Evolutionary conservation across 352 stramenopile species (phyloP).

Genomic region (Globisporangium barbulae): DNA sequence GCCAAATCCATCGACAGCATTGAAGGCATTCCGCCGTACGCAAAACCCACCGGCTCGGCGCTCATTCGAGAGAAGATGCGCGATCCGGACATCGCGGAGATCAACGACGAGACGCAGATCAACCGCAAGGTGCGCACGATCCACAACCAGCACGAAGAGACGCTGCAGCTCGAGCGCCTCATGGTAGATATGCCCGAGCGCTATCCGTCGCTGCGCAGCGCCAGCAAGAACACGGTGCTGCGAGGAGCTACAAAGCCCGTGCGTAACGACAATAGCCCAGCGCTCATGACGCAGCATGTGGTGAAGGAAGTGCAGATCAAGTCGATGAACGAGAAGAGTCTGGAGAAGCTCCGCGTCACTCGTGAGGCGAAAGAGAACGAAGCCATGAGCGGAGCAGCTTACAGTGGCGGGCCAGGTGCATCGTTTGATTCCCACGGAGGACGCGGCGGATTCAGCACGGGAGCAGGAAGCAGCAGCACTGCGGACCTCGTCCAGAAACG

Average conservation of each 20-base stretch:
- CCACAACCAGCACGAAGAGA: conserved; percentile 74
- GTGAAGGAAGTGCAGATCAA: conserved; percentile 91
- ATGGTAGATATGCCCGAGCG: conserved; percentile 48
- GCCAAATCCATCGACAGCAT: conserved; percentile 24
- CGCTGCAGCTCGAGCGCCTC: conserved; percentile 78
- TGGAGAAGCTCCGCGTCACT: conserved; percentile 79
- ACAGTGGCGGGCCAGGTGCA: conserved; percentile 19
- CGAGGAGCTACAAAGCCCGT: conserved; percentile 62
- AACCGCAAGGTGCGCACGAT: conserved; percentile 57
- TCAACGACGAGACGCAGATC: conserved; percentile 62
- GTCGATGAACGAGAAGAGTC: conserved; percentile 78
- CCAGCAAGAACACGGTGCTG: conserved; percentile 57
- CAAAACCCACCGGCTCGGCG: conserved; percentile 75
- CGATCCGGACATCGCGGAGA: conserved; percentile 65
- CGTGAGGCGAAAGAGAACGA: conserved; percentile 66
- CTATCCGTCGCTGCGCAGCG: conserved; percentile 60
- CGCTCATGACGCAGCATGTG: conserved; percentile 63
- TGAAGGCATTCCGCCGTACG: conserved; percentile 73
- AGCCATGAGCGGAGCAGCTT: conserved; percentile 21
- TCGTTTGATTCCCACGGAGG: conserved; percentile 33
- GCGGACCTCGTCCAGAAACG: conserved; percentile 54
- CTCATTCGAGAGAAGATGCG: conserved; percentile 87
- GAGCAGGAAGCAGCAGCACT: conserved; percentile 15
- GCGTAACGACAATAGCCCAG: conserved; percentile 59
- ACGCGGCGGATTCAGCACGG: conserved; percentile 13